Conservation (phyloP, 1,284 basidiomycete species). For the Lentinula novae-zelandiae region DNA sequence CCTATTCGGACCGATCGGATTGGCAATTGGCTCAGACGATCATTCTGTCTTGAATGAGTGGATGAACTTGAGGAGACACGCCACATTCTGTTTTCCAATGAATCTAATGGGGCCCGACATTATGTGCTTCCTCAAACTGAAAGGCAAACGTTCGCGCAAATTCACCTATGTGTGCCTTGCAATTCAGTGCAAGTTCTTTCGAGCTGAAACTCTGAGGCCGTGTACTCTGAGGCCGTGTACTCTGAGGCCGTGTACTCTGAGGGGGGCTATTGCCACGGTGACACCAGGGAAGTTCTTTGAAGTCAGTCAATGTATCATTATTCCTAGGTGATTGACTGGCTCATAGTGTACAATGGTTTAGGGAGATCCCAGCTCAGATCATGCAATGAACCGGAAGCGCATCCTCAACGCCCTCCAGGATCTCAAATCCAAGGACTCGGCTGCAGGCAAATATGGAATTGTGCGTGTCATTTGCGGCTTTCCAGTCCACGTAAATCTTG, state of each 20-base stretch:
- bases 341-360: too few species aligned
- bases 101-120: slow-evolving; percentile 3
- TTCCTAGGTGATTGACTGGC: too few species aligned
- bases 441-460: too few species aligned
- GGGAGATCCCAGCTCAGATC: too few species aligned
- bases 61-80: not conserved
- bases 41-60: not conserved
- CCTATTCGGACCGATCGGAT: not conserved
- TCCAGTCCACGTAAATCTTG: too few species aligned
- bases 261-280: not conserved
- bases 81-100: slow-evolving; percentile 1
- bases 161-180: slow-evolving; percentile 1
- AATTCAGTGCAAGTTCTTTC: slow-evolving; percentile 1
- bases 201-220: not conserved
- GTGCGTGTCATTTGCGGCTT: too few species aligned
- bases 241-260: not conserved
- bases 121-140: slow-evolving; percentile 2
- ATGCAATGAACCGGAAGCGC: too few species aligned
- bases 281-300: not conserved
- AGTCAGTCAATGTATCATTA: too few species aligned
- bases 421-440: too few species aligned
- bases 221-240: not conserved
- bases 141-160: not conserved
- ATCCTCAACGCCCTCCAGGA: too few species aligned
- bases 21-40: not conserved